phyloP scores from a whole-genome alignment of 1,139 yeast species.

The Lodderomyces metapsilosis region DNA sequence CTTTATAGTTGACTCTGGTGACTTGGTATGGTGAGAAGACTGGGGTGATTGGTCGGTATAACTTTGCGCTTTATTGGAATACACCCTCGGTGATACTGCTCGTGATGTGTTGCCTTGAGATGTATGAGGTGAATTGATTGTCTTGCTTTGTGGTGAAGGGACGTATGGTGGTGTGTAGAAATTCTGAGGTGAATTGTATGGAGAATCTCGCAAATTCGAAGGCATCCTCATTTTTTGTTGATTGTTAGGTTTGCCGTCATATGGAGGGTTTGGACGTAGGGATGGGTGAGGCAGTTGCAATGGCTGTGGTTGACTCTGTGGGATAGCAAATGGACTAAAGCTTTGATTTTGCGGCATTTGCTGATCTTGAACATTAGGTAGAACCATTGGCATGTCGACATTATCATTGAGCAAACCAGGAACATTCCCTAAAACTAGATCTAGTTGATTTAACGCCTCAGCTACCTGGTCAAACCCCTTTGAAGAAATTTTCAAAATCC shows the following conservation, averaged over 20 bases:
- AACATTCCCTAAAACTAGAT: slow-evolving; percentile 60
- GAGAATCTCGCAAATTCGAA: slow-evolving; percentile 15
- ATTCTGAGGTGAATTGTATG: slow-evolving; percentile 25
- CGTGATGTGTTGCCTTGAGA: slow-evolving; percentile 1
- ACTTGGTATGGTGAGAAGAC: neutral
- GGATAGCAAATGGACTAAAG: neutral
- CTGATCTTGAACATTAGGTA: slow-evolving; percentile 31
- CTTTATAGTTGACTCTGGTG: slow-evolving; percentile 2
- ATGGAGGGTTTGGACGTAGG: neutral
- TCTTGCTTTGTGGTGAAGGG: slow-evolving; percentile 6
- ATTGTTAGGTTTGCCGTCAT: neutral
- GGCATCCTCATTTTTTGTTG: slow-evolving; percentile 9
- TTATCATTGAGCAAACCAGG: slow-evolving; percentile 61
- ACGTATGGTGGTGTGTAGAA: slow-evolving; percentile 16
- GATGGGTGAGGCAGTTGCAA: slow-evolving; percentile 6
- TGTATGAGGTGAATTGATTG: neutral
- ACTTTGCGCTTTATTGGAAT: neutral
- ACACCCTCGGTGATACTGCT: slow-evolving; percentile 8
- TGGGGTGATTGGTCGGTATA: neutral
- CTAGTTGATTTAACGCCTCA: slow-evolving; percentile 65
- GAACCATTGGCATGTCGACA: slow-evolving; percentile 39
- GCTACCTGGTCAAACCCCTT: slow-evolving; percentile 75
- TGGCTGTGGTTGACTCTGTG: slow-evolving; percentile 11
- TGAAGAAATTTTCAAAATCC: slow-evolving; percentile 70
- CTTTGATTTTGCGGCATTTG: slow-evolving; percentile 5